A percentile compares a stretch with the other conserved stretches of the same genome.
Evolutionary conservation across 2,329 filamentous ascomycete species (phyloP).

Genomic region (Aspergillus carbonarius): DNA sequence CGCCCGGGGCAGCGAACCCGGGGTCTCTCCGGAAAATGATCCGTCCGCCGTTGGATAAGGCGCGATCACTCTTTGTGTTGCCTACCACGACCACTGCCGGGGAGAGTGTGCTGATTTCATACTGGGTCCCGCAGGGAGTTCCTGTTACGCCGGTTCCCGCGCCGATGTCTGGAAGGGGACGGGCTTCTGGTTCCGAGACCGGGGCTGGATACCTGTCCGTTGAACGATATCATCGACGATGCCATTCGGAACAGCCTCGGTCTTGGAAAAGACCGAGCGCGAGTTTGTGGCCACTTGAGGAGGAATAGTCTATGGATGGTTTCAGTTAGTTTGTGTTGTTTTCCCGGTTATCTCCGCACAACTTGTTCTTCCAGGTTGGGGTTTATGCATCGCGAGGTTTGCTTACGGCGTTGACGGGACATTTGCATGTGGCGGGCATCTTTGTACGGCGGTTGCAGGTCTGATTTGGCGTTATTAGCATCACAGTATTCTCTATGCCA

Average conservation of each 20-base stretch:
- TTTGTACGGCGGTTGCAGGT: not conserved
- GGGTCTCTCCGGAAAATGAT: conserved; percentile 30
- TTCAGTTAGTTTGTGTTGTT: not conserved
- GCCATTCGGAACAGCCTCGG: conserved; percentile 40
- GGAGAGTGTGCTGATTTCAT: conserved; percentile 22
- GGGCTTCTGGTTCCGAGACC: not conserved
- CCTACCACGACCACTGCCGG: conserved; percentile 24
- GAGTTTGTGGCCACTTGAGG: conserved; percentile 36
- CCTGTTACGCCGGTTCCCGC: not conserved
- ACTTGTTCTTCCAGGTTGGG: not conserved
- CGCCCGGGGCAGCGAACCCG: not conserved
- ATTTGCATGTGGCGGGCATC: not conserved
- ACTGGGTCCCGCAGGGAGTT: conserved; percentile 18
- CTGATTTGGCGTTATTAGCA: not conserved
- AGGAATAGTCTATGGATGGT: conserved; percentile 22
- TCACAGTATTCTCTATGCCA: not conserved
- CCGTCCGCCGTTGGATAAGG: conserved; percentile 32
- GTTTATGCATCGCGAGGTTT: not conserved
- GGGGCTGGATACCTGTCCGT: conserved; percentile 4
- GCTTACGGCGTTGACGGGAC: not conserved
- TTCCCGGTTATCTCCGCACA: not conserved
- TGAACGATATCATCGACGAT: conserved; percentile 34
- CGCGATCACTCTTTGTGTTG: conserved; percentile 31
- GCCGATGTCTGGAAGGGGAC: conserved; percentile 4
- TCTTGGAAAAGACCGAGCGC: conserved; percentile 38